Percentiles rank a stretch among this genome's conserved stretches.
phyloP scores from a whole-genome alignment of 495 filamentous ascomycete genomes.

The Aspergillus leporis region DNA sequence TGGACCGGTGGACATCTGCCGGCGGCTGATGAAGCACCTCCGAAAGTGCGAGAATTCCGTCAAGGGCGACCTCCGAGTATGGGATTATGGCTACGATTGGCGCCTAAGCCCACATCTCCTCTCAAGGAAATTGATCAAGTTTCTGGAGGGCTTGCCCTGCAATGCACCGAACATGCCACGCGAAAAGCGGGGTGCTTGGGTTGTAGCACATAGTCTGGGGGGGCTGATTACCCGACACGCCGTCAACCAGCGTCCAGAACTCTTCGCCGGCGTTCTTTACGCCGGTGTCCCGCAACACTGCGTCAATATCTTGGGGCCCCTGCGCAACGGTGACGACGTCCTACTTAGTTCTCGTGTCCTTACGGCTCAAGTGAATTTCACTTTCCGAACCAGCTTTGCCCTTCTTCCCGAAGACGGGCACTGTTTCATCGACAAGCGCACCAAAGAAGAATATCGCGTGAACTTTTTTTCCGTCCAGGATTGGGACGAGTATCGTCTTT shows the following conservation, averaged over 20 bases:
- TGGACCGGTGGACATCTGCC: slow-evolving; percentile 88
- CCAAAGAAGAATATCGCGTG: slow-evolving; percentile 76
- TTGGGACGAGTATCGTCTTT: slow-evolving; percentile 79
- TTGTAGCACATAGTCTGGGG: slow-evolving; percentile 88
- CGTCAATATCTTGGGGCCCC: slow-evolving; percentile 86
- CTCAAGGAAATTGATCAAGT: slow-evolving; percentile 65
- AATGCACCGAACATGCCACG: slow-evolving; percentile 56
- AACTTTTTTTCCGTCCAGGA: slow-evolving; percentile 80
- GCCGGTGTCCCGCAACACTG: slow-evolving; percentile 84
- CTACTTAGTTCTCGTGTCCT: slow-evolving; percentile 86
- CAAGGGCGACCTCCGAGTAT: slow-evolving; percentile 71
- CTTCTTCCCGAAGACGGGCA: slow-evolving; percentile 85
- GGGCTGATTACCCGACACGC: slow-evolving; percentile 89
- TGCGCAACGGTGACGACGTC: slow-evolving; percentile 90
- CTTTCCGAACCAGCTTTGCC: slow-evolving; percentile 80
- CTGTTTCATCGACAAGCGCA: slow-evolving; percentile 84
- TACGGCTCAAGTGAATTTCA: slow-evolving; percentile 94
- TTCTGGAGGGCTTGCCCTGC: slow-evolving; percentile 71
- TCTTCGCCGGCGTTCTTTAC: slow-evolving; percentile 85
- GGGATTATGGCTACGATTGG: slow-evolving; percentile 97
- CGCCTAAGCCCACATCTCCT: slow-evolving; percentile 80
- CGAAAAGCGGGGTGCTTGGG: slow-evolving; percentile 65
- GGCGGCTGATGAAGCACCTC: slow-evolving; percentile 75
- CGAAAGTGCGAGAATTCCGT: slow-evolving; percentile 69
- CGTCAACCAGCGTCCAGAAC: slow-evolving; percentile 81